Conservation (phyloP, 768 basidiomycete species). For the Rhizopogon rudus region DNA sequence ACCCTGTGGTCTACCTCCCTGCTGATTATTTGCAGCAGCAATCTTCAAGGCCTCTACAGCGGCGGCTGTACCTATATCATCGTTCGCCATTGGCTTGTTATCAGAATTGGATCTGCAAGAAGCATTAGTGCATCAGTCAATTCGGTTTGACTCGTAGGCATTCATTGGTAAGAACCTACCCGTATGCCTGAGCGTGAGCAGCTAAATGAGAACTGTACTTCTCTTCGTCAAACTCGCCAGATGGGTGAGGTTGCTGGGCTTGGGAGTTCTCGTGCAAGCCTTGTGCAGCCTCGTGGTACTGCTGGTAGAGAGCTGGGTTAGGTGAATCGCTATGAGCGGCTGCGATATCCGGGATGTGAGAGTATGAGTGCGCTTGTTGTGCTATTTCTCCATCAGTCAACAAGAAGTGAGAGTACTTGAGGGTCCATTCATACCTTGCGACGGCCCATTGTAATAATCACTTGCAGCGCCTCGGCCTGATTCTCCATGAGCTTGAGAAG, state of each 20-base stretch:
- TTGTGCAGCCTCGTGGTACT: constrained; percentile 15
- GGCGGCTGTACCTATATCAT: constrained; percentile 23
- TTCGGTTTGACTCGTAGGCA: background rate
- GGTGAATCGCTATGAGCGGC: constrained; percentile 6
- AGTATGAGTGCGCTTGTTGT: constrained; percentile 14
- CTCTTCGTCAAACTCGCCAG: constrained; percentile 5
- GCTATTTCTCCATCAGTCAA: constrained; percentile 3
- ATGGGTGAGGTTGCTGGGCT: constrained; percentile 4
- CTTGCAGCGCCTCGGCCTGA: background rate
- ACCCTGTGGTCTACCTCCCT: constrained; percentile 1
- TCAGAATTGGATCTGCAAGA: background rate
- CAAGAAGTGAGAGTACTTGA: background rate
- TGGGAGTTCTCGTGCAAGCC: constrained; percentile 20
- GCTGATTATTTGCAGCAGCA: constrained; percentile 10
- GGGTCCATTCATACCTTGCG: background rate
- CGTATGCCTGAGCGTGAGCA: constrained; percentile 28
- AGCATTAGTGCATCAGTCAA: background rate
- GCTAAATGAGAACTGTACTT: constrained; percentile 15
- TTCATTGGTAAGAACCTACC: constrained; percentile 11
- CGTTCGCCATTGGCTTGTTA: constrained; percentile 20
- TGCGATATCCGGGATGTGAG: constrained; percentile 13
- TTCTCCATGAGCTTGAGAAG: background rate
- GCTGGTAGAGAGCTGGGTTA: constrained; percentile 10
- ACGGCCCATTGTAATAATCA: background rate
- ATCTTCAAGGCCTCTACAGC: constrained; percentile 27